Conservation (phyloP, 2,329 filamentous ascomycete genomes). For the Blastomyces gilchristii region DNA sequence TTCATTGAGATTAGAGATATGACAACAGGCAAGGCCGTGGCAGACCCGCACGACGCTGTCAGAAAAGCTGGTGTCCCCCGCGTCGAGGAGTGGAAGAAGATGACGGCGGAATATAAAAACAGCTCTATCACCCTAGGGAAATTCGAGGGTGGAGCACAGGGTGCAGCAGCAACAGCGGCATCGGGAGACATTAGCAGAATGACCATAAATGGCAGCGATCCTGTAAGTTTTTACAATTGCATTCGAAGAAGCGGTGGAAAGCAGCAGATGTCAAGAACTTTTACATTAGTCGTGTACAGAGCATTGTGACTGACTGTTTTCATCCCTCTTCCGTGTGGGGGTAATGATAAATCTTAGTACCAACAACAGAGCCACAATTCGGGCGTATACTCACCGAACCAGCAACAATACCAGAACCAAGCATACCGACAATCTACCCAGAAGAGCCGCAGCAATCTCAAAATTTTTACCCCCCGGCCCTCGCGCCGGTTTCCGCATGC, state of each 20-base stretch:
- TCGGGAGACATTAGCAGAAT: conserved; percentile 66
- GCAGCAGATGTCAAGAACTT: background rate
- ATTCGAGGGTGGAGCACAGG: conserved; percentile 46
- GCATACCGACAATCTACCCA: conserved; percentile 13
- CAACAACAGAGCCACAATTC: conserved; percentile 32
- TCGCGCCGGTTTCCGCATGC: conserved; percentile 68
- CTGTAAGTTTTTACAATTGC: conserved; percentile 34
- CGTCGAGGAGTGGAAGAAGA: conserved; percentile 99
- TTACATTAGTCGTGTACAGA: background rate
- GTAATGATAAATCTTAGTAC: conserved; percentile 16
- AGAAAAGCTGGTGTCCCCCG: conserved; percentile 79
- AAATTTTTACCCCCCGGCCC: conserved; percentile 43
- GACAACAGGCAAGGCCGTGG: conserved; percentile 70
- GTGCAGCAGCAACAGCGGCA: conserved; percentile 53
- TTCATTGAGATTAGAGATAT: conserved; percentile 96
- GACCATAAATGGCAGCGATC: conserved; percentile 53
- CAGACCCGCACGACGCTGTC: conserved; percentile 75
- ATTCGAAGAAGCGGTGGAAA: conserved; percentile 16
- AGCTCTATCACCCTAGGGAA: conserved; percentile 94
- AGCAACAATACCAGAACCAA: conserved; percentile 35
- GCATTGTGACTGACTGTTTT: conserved; percentile 10
- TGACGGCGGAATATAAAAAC: conserved; percentile 98
- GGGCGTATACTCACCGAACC: conserved; percentile 29
- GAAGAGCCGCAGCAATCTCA: conserved; percentile 29
- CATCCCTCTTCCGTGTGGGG: background rate